A percentile compares a stretch with the other conserved stretches of the same genome.
These are phyloP conservation scores for Canavalia ensiformis DNA, from an alignment of 306 rosid species.

Conservation along the genomic window DNA sequence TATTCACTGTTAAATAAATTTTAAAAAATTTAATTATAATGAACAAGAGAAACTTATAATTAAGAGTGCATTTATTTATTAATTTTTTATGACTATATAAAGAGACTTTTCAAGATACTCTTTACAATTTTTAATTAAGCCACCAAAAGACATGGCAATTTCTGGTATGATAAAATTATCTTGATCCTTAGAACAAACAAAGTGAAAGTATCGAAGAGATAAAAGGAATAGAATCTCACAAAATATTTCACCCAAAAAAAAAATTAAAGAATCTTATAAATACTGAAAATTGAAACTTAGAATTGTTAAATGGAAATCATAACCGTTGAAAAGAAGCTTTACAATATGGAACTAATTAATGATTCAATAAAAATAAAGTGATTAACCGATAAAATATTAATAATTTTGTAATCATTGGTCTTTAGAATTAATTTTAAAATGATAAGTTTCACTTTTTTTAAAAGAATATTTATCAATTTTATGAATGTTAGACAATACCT, in stretches of 20 bases:
- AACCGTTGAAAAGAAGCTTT: background rate
- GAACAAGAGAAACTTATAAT: background rate
- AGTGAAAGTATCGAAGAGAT: slow-evolving; percentile 1
- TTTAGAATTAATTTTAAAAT: no score
- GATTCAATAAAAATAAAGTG: background rate
- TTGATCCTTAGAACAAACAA: background rate
- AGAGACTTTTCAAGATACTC: background rate
- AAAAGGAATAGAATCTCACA: background rate
- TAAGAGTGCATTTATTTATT: background rate
- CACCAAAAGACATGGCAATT: background rate
- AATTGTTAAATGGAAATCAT: background rate
- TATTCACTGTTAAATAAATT: no score
- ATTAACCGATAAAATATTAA: background rate
- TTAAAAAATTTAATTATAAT: no score
- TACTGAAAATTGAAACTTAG: background rate
- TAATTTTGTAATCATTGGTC: background rate
- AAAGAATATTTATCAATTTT: no score
- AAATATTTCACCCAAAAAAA: background rate
- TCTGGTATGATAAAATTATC: background rate
- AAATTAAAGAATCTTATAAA: background rate
- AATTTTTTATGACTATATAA: background rate
- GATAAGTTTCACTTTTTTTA: no score
- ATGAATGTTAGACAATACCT: no score
- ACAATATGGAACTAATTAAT: background rate
- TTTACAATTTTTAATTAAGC: background rate